A percentile compares a stretch with the other conserved stretches of the same genome.
Conservation (phyloP, 495 filamentous ascomycete species). For the Peziza echinospora region DNA sequence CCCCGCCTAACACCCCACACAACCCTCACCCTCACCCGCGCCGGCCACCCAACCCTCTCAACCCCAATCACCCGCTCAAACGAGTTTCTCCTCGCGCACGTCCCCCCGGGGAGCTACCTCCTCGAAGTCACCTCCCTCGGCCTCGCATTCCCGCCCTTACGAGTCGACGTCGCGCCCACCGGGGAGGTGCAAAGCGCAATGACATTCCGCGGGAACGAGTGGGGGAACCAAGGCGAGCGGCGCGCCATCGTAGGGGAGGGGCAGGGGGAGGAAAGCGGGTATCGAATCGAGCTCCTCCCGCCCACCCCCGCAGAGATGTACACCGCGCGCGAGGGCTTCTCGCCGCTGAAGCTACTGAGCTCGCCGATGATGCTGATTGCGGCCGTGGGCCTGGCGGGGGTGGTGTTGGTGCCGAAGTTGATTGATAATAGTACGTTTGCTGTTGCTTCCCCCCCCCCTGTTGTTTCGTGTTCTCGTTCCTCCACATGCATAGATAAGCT, state of each 20-base stretch:
- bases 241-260: conserved; percentile 18
- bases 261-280: conserved; percentile 14
- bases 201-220: conserved; percentile 71
- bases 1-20: conserved; percentile 40
- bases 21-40: conserved; percentile 44
- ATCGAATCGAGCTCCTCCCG: conserved; percentile 21
- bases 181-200: conserved; percentile 45
- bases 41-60: conserved; percentile 24
- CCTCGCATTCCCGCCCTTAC: conserved; percentile 49
- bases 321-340: conserved; percentile 18
- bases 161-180: conserved; percentile 43
- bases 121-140: conserved; percentile 54
- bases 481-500: background rate
- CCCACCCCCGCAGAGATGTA: conserved; percentile 11
- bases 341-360: conserved; percentile 49
- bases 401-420: conserved; percentile 78
- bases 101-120: conserved; percentile 48
- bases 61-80: conserved; percentile 43
- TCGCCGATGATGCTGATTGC: conserved; percentile 91
- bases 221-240: conserved; percentile 56
- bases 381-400: conserved; percentile 53
- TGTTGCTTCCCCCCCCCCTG: conserved; percentile 1
- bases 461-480: no score
- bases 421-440: conserved; percentile 73
- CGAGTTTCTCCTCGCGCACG: conserved; percentile 50